Base-by-base conservation (phyloP, 768 basidiomycete species). In the Phanerodontia chrysosporium region DNA sequence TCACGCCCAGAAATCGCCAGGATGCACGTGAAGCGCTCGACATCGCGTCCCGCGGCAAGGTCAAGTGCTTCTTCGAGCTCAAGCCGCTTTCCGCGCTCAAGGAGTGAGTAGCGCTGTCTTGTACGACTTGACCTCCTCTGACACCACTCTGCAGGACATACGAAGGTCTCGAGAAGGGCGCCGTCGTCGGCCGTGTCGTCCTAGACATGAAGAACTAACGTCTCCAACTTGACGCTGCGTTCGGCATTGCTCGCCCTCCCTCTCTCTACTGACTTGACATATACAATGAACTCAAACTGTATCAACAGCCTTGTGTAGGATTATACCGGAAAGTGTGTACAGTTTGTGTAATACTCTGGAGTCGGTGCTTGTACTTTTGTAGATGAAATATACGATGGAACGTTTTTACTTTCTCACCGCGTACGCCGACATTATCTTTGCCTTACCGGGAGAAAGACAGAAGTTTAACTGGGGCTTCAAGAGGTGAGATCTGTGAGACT, bases 1-100 rank as follows among this genome's bases (percentile, higher is more conserved):
- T 66, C 9, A 82, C 80, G 2, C 80, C 78, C 56, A 76, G 80
- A 14, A 92, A 92, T 72, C 83, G 89, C 39, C 91, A 93, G 71
- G 94, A 95, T 67, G 85, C 92, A 2, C 70, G 80, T 10, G 93
- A 96, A 71, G 89, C 94, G 0, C 73, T 95, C 45, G 81, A 83
- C 2, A 85, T 95, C 49, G 92, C 91, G 0, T 80, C 85, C 0
- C 68, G 75, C 32, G 90, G 90, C 14, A 81, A 82, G 54, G 87
- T 92, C 55, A 87, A 83, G 68, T 83, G 84, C 58, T 76, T 76
- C 63, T 87, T 76, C 62, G 69, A 62, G 44, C 51, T 74, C 51
- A 79, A 74, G 69, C 75, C 75, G 0, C 73, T 92, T 35, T 65
- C 72, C 0, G 80, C 83, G 3, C 78, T 91, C 45, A 70, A 76